phyloP scores from a whole-genome alignment of 192 early-diverging fungal genomes.

The Mortierella antarctica region DNA sequence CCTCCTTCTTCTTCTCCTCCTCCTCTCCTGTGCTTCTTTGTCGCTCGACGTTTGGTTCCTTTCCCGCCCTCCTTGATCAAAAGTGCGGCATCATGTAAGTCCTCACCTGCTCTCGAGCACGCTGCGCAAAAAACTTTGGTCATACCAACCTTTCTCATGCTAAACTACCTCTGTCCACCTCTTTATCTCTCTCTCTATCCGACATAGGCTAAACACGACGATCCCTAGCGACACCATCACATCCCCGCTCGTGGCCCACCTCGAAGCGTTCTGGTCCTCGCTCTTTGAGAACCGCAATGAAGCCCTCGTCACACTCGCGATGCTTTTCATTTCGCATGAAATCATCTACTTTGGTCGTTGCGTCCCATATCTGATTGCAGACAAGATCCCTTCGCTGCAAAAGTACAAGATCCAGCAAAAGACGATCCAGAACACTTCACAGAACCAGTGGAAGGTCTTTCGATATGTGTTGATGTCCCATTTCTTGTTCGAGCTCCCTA shows the following conservation, averaged over 20 bases:
- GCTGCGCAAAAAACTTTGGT: too few species aligned
- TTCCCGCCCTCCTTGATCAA: too few species aligned
- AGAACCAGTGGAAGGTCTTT: constrained; percentile 78
- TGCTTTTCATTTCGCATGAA: constrained; percentile 90
- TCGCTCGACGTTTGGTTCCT: too few species aligned
- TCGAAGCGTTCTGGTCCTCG: constrained; percentile 71
- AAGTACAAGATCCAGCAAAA: constrained; percentile 91
- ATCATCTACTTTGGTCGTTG: constrained; percentile 92
- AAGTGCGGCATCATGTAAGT: constrained; percentile 62
- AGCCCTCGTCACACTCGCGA: constrained; percentile 71
- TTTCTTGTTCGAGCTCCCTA: constrained; percentile 83
- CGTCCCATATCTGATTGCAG: constrained; percentile 83
- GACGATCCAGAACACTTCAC: constrained; percentile 70
- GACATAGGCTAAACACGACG: constrained; percentile 21
- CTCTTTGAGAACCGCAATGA: constrained; percentile 75
- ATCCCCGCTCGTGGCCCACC: constrained; percentile 66
- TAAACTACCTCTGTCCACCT: constrained; percentile 18
- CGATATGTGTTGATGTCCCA: constrained; percentile 81
- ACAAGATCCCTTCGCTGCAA: constrained; percentile 85
- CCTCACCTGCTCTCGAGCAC: constrained; percentile 11
- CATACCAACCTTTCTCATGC: neutral
- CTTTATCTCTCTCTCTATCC: neutral
- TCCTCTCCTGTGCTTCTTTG: too few species aligned
- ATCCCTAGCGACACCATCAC: constrained; percentile 44
- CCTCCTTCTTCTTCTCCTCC: constrained; percentile 37